Conservation (phyloP, 768 basidiomycete species). For the Pisolithus albus region DNA sequence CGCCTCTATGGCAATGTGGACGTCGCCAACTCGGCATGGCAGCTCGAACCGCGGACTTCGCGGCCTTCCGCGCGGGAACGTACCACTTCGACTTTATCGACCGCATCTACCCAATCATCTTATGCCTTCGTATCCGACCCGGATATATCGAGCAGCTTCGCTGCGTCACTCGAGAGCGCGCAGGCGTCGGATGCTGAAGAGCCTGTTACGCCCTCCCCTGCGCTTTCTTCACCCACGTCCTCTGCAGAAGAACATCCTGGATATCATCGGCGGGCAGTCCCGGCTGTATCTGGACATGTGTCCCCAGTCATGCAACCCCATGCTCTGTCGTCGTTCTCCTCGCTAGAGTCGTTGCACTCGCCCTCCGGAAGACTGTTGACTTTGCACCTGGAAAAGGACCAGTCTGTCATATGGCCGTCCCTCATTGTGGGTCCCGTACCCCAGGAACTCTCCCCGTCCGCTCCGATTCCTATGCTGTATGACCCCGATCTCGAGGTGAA, state of each 20-base stretch:
- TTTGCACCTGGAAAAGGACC: conserved; percentile 72
- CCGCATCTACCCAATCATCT: conserved; percentile 71
- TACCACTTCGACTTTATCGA: conserved; percentile 69
- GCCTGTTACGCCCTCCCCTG: conserved; percentile 44
- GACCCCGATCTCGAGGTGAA: conserved; percentile 45
- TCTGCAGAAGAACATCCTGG: conserved; percentile 47
- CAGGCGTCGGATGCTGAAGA: conserved; percentile 72
- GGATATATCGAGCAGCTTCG: conserved; percentile 80
- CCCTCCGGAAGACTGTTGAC: conserved; percentile 65
- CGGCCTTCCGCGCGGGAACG: conserved; percentile 54
- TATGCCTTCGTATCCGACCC: conserved; percentile 80
- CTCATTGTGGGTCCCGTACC: conserved; percentile 69
- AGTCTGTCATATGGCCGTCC: conserved; percentile 78
- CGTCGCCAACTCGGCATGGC: conserved; percentile 64
- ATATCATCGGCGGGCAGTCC: conserved; percentile 14
- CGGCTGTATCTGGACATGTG: conserved; percentile 43
- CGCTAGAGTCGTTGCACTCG: conserved; percentile 63
- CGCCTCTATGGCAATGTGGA: conserved; percentile 67
- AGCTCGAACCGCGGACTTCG: conserved; percentile 62
- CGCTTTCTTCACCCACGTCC: conserved; percentile 53
- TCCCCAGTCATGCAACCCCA: conserved; percentile 51
- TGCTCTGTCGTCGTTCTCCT: conserved; percentile 68
- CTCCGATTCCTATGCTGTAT: conserved; percentile 47
- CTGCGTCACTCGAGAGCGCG: conserved; percentile 71
- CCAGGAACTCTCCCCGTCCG: conserved; percentile 47